A percentile compares a stretch with the other conserved stretches of the same genome.
These are phyloP conservation scores for Apocynum venetum DNA, from an alignment of 257 asterid genomes.

Conservation along the genomic window DNA sequence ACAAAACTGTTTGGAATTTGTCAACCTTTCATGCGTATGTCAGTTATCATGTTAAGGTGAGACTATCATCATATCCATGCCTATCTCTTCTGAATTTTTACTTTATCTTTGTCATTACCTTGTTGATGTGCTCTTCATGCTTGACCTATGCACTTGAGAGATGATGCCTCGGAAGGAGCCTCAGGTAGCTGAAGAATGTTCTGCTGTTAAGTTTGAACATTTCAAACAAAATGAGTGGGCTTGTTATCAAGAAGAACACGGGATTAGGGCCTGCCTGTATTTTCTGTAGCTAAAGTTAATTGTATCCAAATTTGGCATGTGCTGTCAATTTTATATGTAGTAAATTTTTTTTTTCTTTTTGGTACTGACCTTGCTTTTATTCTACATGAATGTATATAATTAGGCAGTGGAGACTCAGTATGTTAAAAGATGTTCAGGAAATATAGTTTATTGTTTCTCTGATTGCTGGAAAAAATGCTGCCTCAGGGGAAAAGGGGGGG, in stretches of 20 bases:
- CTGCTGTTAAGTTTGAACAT: neutral
- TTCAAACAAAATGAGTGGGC: neutral
- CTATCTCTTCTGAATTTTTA: conserved; percentile 10
- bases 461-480: neutral
- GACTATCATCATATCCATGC: conserved; percentile 15
- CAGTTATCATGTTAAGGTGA: conserved; percentile 96
- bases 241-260: neutral
- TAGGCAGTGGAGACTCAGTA: neutral
- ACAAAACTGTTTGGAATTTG: conserved; percentile 91
- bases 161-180: conserved; percentile 3
- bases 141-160: neutral
- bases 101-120: neutral
- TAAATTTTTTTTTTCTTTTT: neutral
- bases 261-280: neutral
- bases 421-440: neutral
- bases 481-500: no score
- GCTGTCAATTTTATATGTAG: neutral
- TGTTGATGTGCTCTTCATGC: neutral
- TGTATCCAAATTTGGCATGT: neutral
- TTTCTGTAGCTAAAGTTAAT: neutral
- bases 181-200: neutral
- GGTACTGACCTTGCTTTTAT: neutral
- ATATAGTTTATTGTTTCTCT: neutral
- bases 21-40: conserved; percentile 94
- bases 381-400: neutral